Conservation (phyloP, 202 grass and related monocot genomes). For the Cymbopogon flexuosus region DNA sequence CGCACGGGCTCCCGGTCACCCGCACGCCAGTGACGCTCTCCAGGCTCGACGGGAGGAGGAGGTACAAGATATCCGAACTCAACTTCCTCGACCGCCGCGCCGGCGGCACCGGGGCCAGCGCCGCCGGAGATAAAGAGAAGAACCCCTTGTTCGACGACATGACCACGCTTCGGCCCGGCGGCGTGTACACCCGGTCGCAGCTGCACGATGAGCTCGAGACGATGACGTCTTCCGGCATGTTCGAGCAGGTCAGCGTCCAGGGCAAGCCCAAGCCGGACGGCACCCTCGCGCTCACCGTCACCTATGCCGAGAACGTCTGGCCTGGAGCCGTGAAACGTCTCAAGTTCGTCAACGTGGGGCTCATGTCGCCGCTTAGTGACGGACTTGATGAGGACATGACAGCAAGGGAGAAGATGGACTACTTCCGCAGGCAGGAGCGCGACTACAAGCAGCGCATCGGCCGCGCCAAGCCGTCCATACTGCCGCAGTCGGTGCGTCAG, state of each 20-base stretch:
- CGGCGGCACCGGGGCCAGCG: background rate
- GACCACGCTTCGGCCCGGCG: conserved; percentile 61
- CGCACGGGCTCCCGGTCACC: conserved; percentile 64
- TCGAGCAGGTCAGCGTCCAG: conserved; percentile 70
- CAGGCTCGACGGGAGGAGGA: conserved; percentile 59
- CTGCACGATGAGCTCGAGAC: conserved; percentile 66
- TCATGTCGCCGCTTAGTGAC: conserved; percentile 51
- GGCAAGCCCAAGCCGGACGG: conserved; percentile 75
- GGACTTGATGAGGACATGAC: conserved; percentile 83
- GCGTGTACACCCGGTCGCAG: conserved; percentile 81
- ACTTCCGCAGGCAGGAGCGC: conserved; percentile 76
- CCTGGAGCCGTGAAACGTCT: conserved; percentile 46
- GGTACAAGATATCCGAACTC: conserved; percentile 85
- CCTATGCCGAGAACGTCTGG: conserved; percentile 68
- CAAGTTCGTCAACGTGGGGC: conserved; percentile 85
- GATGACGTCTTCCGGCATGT: conserved; percentile 76
- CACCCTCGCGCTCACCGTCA: conserved; percentile 60
- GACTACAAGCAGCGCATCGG: conserved; percentile 64
- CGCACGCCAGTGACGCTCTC: conserved; percentile 53
- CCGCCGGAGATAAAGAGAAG: conserved; percentile 5
- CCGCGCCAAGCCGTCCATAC: conserved; percentile 42
- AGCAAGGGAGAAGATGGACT: conserved; percentile 76
- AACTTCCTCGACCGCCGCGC: conserved; percentile 66
- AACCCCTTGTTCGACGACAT: conserved; percentile 73
- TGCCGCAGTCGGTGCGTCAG: conserved; percentile 49